phyloP scores from a whole-genome alignment of 805 yeast genomes.

The Starmerella riodocensis region DNA sequence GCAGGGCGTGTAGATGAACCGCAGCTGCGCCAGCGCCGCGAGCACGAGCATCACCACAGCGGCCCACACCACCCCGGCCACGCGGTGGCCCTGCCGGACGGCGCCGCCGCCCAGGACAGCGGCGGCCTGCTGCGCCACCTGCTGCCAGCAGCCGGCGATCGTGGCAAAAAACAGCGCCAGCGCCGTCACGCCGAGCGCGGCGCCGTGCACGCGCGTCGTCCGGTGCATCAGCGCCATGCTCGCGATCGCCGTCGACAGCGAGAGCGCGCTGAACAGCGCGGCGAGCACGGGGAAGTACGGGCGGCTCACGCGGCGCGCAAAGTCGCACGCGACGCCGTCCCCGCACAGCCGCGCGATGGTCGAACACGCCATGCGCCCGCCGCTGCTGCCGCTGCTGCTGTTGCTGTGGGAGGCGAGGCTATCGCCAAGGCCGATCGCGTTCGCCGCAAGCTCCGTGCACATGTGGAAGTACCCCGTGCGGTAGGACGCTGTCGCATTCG shows the following conservation, averaged over 20 bases:
- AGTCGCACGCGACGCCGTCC: conserved; percentile 6
- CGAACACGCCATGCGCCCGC: conserved; percentile 1
- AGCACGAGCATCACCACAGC: conserved; percentile 10
- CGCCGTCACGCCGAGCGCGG: background rate
- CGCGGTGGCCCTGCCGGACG: conserved; percentile 14
- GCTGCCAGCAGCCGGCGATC: conserved; percentile 19
- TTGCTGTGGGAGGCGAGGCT: no score
- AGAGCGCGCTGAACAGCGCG: background rate
- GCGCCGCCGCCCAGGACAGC: conserved; percentile 7
- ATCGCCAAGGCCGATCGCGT: background rate
- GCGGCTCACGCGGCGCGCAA: conserved; percentile 12
- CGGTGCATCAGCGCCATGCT: background rate
- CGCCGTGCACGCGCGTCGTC: background rate
- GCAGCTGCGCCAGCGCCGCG: no score
- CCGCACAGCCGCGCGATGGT: background rate
- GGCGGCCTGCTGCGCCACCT: conserved; percentile 19
- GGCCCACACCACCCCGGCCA: conserved; percentile 18
- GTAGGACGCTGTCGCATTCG: background rate
- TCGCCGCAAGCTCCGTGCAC: conserved; percentile 5
- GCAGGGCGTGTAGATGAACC: no score
- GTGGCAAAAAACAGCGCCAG: conserved; percentile 6
- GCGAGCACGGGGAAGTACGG: conserved; percentile 17
- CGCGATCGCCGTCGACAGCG: background rate
- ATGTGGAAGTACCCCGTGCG: conserved; percentile 12
- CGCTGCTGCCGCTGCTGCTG: no score